Conservation (phyloP, 2,329 filamentous ascomycete species). For the Domatiomyces globalis region DNA sequence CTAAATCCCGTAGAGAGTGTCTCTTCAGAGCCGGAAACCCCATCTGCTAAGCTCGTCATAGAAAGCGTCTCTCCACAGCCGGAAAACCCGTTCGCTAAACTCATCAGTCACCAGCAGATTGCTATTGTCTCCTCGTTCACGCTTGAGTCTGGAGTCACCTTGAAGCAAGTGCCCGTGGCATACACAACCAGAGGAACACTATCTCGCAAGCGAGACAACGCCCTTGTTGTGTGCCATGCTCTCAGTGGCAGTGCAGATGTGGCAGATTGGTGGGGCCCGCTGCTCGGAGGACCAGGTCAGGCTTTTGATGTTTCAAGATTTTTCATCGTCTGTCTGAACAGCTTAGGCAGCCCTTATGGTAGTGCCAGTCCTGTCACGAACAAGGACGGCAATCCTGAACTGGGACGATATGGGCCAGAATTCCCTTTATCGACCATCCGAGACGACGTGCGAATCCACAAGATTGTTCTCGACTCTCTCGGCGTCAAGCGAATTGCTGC, state of each 20-base stretch:
- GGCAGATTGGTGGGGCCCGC: slow-evolving; percentile 42
- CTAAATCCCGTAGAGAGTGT: slow-evolving; percentile 43
- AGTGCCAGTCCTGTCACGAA: slow-evolving; percentile 51
- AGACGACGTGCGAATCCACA: slow-evolving; percentile 66
- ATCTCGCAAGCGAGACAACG: slow-evolving; percentile 44
- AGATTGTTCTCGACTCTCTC: slow-evolving; percentile 39
- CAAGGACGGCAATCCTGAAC: slow-evolving; percentile 61
- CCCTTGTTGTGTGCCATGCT: slow-evolving; percentile 46
- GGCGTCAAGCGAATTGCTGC: slow-evolving; percentile 41
- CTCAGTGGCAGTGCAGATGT: slow-evolving; percentile 42
- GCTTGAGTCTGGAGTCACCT: slow-evolving; percentile 76
- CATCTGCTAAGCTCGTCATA: slow-evolving; percentile 65
- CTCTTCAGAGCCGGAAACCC: slow-evolving; percentile 70
- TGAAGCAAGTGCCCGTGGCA: slow-evolving; percentile 58
- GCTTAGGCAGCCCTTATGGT: slow-evolving; percentile 41
- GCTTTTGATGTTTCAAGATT: slow-evolving; percentile 41
- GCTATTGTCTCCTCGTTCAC: slow-evolving; percentile 78
- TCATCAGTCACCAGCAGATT: slow-evolving; percentile 81
- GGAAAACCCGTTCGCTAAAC: slow-evolving; percentile 76
- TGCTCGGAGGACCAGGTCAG: slow-evolving; percentile 39
- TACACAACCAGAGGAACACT: slow-evolving; percentile 50
- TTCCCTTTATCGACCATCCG: slow-evolving; percentile 91
- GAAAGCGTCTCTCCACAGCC: slow-evolving; percentile 45
- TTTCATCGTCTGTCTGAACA: slow-evolving; percentile 41
- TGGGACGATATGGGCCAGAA: slow-evolving; percentile 79